A percentile compares a stretch with the other conserved stretches of the same genome.
Conservation (phyloP, 768 basidiomycete genomes). For the Naganishia kalamii region DNA sequence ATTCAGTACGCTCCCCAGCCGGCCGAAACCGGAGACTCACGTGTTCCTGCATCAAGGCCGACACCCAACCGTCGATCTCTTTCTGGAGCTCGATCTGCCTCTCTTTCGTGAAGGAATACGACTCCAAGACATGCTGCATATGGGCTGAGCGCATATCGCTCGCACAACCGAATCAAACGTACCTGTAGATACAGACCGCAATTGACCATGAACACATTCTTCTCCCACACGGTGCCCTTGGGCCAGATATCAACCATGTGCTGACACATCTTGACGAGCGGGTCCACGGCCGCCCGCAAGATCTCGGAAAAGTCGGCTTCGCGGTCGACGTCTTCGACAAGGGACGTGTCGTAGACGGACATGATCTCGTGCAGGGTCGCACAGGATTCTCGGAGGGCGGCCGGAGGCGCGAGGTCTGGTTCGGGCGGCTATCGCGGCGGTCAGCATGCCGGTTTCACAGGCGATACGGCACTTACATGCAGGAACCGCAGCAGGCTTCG, state of each 20-base stretch:
- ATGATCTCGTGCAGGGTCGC: slow-evolving; percentile 83
- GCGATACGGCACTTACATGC: slow-evolving; percentile 43
- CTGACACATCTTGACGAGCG: slow-evolving; percentile 69
- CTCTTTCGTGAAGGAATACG: slow-evolving; percentile 36
- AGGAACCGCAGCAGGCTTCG: slow-evolving; percentile 54
- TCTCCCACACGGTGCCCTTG: slow-evolving; percentile 59
- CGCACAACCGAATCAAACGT: slow-evolving; percentile 27
- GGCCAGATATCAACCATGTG: slow-evolving; percentile 55
- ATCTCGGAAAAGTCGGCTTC: slow-evolving; percentile 61
- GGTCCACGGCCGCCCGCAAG: slow-evolving; percentile 76
- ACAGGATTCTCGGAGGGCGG: slow-evolving; percentile 70
- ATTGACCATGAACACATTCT: slow-evolving; percentile 74
- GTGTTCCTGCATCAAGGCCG: slow-evolving; percentile 69
- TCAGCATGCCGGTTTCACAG: not conserved
- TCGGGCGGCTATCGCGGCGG: slow-evolving; percentile 44
- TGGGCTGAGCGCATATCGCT: not conserved
- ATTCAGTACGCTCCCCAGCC: not conserved
- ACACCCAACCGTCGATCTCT: slow-evolving; percentile 60
- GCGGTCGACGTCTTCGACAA: slow-evolving; percentile 60
- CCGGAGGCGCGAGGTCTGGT: slow-evolving; percentile 70
- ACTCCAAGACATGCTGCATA: slow-evolving; percentile 40
- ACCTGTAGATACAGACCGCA: slow-evolving; percentile 78
- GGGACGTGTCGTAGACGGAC: slow-evolving; percentile 77
- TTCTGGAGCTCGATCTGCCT: slow-evolving; percentile 57
- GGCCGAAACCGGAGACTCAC: slow-evolving; percentile 52